A percentile compares a stretch with the other conserved stretches of the same genome.
Conservation (phyloP, 2,329 filamentous ascomycete genomes). For the Cucurbitaria berberidis region DNA sequence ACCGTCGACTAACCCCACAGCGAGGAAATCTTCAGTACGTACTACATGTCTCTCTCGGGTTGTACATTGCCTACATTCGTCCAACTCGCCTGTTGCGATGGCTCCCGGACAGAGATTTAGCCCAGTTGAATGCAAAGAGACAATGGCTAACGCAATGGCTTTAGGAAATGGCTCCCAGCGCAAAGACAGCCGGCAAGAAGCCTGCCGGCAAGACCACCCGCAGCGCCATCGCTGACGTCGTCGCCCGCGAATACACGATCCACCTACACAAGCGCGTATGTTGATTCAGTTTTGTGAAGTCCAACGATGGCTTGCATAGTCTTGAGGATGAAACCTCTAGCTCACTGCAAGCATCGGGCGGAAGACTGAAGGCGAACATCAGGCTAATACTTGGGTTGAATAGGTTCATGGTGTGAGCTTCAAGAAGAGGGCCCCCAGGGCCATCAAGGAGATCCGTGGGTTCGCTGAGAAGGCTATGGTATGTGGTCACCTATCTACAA, state of each 20-base stretch:
- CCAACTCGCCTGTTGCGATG: background rate
- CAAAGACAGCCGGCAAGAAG: constrained; percentile 61
- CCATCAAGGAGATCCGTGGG: constrained; percentile 99
- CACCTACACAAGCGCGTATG: constrained; percentile 99
- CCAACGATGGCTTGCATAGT: constrained; percentile 62
- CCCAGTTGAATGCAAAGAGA: background rate
- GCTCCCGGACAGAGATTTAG: background rate
- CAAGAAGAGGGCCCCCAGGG: constrained; percentile 99
- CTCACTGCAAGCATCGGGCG: constrained; percentile 60
- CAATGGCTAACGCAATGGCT: constrained; percentile 22
- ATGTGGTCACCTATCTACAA: constrained; percentile 53
- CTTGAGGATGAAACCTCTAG: constrained; percentile 11
- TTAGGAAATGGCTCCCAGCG: constrained; percentile 51
- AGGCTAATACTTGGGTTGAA: constrained; percentile 55
- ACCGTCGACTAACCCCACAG: constrained; percentile 37
- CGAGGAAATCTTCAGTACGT: constrained; percentile 35
- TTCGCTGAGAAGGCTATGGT: constrained; percentile 97
- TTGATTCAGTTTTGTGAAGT: constrained; percentile 75
- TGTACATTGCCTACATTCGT: background rate
- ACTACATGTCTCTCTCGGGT: background rate
- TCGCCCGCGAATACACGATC: constrained; percentile 99
- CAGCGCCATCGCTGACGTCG: constrained; percentile 98
- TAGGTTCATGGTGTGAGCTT: constrained; percentile 96
- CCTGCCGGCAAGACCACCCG: constrained; percentile 70
- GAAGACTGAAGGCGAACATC: constrained; percentile 64